Conservation (phyloP, 2,329 filamentous ascomycete species). For the Botrytis pseudocinerea region DNA sequence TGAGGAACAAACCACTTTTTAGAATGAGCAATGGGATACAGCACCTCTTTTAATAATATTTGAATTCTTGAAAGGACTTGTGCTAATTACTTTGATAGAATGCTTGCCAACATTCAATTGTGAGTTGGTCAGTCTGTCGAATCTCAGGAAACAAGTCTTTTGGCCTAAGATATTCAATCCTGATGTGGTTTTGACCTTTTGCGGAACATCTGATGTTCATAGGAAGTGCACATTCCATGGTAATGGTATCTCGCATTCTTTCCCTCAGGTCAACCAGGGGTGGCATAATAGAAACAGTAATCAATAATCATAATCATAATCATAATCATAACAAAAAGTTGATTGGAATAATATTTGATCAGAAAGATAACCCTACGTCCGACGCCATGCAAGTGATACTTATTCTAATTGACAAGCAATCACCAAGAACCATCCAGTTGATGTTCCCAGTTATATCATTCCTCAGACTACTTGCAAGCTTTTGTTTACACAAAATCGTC, state of each 20-base stretch:
- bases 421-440: neutral
- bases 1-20: conserved; percentile 62
- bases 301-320: neutral
- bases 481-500: neutral
- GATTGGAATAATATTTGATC: neutral
- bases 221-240: neutral
- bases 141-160: neutral
- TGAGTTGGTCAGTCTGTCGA: neutral
- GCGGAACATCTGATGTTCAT: neutral
- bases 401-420: neutral
- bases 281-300: neutral
- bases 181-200: neutral
- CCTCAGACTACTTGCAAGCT: neutral
- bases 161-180: too few relatives aligned
- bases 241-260: neutral
- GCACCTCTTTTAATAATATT: neutral
- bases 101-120: neutral
- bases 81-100: neutral
- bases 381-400: neutral
- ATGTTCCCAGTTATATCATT: neutral
- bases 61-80: neutral
- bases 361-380: neutral
- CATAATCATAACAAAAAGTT: neutral
- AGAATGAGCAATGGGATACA: conserved; percentile 15
- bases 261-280: neutral